Percentiles rank a stretch among this genome's conserved stretches.
These are phyloP conservation scores for Henckelia pumila DNA, from an alignment of 257 asterid species.

Conservation along the genomic window DNA sequence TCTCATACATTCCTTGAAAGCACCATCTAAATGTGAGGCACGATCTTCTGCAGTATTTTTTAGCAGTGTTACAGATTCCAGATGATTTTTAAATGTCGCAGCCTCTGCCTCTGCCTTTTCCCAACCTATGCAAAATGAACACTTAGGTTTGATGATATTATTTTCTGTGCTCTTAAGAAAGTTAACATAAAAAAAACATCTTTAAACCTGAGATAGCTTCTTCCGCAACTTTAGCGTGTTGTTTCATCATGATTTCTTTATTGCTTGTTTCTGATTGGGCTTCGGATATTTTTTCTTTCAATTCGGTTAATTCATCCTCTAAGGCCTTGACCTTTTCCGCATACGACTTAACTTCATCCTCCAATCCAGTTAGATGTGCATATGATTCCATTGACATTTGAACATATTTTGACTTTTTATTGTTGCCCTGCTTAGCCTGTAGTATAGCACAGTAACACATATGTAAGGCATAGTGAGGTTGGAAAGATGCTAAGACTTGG, in stretches of 20 bases:
- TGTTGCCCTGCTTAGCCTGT: conserved; percentile 56
- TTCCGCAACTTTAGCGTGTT: conserved; percentile 97
- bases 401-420: conserved; percentile 79
- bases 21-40: conserved; percentile 84
- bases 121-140: conserved; percentile 69
- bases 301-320: conserved; percentile 68
- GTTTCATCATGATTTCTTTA: conserved; percentile 84
- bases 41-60: conserved; percentile 94
- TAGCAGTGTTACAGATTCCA: conserved; percentile 86
- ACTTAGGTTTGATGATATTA: conserved; percentile 21
- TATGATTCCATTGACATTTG: conserved; percentile 92
- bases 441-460: conserved; percentile 13
- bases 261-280: conserved; percentile 64
- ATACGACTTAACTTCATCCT: conserved; percentile 74
- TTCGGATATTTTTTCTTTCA: conserved; percentile 74
- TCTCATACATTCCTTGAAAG: conserved; percentile 93
- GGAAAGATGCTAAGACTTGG: neutral
- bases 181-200: neutral
- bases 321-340: conserved; percentile 49
- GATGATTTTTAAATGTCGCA: conserved; percentile 68
- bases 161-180: neutral
- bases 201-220: conserved; percentile 92
- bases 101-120: conserved; percentile 98
- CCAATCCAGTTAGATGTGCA: conserved; percentile 87
- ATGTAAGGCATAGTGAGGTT: conserved; percentile 5